Conservation (phyloP, 768 basidiomycete genomes). For the Rhodocollybia butyracea region DNA sequence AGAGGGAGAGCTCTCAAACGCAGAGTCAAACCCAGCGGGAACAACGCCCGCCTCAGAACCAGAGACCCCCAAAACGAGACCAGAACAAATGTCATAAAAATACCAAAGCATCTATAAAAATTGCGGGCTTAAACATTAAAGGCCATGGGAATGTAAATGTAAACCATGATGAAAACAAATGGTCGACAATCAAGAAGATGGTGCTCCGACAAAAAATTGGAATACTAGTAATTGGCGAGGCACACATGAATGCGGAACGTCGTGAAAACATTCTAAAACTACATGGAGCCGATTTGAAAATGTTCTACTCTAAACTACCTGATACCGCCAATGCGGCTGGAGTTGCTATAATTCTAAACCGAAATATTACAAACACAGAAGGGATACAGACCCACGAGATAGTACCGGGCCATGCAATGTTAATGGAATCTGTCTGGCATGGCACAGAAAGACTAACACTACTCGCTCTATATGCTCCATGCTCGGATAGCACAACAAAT, state of each 20-base stretch:
- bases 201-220: constrained; percentile 22
- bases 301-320: constrained; percentile 16
- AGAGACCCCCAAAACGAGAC: no score
- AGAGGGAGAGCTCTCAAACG: no score
- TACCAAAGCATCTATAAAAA: neutral
- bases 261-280: constrained; percentile 4
- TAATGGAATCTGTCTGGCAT: constrained; percentile 23
- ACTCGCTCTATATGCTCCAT: constrained; percentile 26
- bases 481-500: constrained; percentile 15
- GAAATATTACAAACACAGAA: constrained; percentile 16
- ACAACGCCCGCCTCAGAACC: neutral
- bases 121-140: constrained; percentile 10
- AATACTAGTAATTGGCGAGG: constrained; percentile 27
- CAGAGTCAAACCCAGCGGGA: no score
- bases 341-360: constrained; percentile 34
- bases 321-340: constrained; percentile 13
- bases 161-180: constrained; percentile 8
- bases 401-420: constrained; percentile 24
- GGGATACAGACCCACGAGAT: constrained; percentile 12
- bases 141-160: constrained; percentile 1
- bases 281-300: constrained; percentile 11
- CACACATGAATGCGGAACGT: constrained; percentile 22
- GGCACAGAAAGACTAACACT: constrained; percentile 16
- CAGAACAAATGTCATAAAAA: neutral
- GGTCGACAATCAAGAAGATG: constrained; percentile 14